Base-by-base conservation (phyloP, 768 basidiomycete genomes). In the Boletellus ananas region DNA sequence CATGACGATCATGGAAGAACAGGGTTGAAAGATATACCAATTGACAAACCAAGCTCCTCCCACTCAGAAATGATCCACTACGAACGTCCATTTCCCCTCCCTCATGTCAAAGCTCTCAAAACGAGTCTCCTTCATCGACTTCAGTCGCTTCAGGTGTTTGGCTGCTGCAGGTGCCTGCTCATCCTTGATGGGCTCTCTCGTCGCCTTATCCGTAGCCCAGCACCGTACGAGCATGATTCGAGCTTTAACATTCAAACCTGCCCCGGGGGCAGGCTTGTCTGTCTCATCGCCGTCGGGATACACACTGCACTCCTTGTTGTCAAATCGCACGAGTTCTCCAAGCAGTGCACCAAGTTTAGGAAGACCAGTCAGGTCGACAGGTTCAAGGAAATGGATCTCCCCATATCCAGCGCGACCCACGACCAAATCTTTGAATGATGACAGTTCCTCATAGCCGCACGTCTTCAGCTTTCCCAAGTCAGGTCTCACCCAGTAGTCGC, bases 401-500 rank as follows among this genome's bases (percentile, higher is more conserved):
- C 96, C 96, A 59, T 85, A 95, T 33, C 94, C 93, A 47, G 85
- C 79, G n/a, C 95, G 86, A 9, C 94, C 93, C 38, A 96, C 92
- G 18, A 86, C 76, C 58, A 99, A 82, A 55, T 83, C 83, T 49
- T 79, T 72, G 61, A 94, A 84, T 16, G 83, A 71, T 7, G 81
- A 80, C 21, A 98, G 73, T 48, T 91, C 82, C 56, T 85, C 80
- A 61, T 86, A 83, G 17, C 88, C 80, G 21, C 79, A 73, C 49
- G 81, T 79, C 61, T 84, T 82, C 54, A 98, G 80, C 29, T 78
- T 79, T 31, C 78, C 72, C 50, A 97, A 70, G 47, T 84, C 80
- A 12, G 96, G 96, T 55, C 84, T 84, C 49, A 87, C 82, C 79
- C 84, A 97, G 71, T 98, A 99, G 52, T 96, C 91, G 36, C 94